A percentile compares a stretch with the other conserved stretches of the same genome.
These are phyloP conservation scores for Kregervanrija pseudodelftensis DNA, from an alignment of 805 yeast genomes.

Conservation along the genomic window DNA sequence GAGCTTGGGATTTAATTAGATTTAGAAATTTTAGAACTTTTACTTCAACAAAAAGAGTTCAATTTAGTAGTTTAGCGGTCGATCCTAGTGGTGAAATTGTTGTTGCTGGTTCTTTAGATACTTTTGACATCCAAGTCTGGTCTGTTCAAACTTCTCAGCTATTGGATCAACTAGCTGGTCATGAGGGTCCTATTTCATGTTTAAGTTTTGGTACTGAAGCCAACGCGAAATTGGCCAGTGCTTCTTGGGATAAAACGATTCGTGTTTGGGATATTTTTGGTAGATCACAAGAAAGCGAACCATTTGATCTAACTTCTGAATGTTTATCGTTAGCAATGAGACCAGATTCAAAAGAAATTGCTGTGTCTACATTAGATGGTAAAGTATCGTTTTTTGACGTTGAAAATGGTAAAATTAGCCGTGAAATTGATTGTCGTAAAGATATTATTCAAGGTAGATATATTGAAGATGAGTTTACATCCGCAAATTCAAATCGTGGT, in stretches of 20 bases:
- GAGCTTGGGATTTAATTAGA: conserved; percentile 94
- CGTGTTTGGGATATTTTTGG: conserved; percentile 91
- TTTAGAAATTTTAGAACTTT: conserved; percentile 92
- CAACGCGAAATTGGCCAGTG: conserved; percentile 65
- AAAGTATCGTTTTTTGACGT: conserved; percentile 79
- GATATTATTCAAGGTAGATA: conserved; percentile 88
- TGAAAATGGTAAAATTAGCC: conserved; percentile 71
- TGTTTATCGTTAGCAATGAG: conserved; percentile 77
- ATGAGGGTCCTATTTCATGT: conserved; percentile 90
- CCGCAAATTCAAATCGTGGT: conserved; percentile 76
- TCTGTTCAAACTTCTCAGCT: conserved; percentile 93
- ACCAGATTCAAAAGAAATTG: conserved; percentile 89
- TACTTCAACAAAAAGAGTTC: conserved; percentile 83
- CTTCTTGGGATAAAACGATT: conserved; percentile 95
- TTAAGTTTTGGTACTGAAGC: conserved; percentile 79
- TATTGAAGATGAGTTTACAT: conserved; percentile 70
- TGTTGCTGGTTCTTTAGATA: conserved; percentile 88
- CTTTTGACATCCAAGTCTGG: conserved; percentile 91
- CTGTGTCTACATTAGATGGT: conserved; percentile 85
- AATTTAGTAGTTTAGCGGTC: conserved; percentile 82
- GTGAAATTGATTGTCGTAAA: conserved; percentile 75
- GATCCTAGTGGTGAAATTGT: conserved; percentile 97
- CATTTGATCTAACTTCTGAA: conserved; percentile 78
- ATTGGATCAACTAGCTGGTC: conserved; percentile 83
- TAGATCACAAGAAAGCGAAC: conserved; percentile 82